phyloP scores from a whole-genome alignment of 305 asterid genomes.

The Petunia hybrid region DNA sequence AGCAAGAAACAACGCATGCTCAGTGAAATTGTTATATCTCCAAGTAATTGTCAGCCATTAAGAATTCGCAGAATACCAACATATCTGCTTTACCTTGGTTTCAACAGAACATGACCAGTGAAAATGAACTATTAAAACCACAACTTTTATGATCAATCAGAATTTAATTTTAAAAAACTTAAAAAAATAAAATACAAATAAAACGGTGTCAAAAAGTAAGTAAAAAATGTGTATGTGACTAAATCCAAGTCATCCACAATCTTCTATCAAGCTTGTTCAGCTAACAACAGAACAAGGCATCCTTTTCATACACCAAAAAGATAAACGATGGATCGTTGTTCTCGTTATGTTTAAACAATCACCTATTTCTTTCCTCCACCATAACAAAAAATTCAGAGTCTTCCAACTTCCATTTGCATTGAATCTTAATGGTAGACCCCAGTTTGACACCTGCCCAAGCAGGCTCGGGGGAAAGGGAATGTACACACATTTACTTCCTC shows the following conservation, averaged over 20 bases:
- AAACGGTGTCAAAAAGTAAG: background rate
- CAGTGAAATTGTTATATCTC: background rate
- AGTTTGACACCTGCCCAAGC: background rate
- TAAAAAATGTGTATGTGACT: background rate
- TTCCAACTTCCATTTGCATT: constrained; percentile 5
- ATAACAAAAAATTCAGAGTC: background rate
- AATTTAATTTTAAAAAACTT: background rate
- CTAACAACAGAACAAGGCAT: background rate
- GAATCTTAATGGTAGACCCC: background rate
- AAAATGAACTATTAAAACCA: too few species aligned
- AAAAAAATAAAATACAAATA: background rate
- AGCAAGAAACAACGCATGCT: background rate
- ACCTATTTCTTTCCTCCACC: background rate
- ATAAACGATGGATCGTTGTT: background rate
- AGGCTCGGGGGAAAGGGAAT: background rate
- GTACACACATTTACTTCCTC: constrained; percentile 8
- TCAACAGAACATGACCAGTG: too few species aligned
- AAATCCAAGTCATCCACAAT: background rate
- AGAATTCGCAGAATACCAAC: too few species aligned
- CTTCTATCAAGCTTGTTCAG: background rate
- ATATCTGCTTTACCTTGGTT: too few species aligned
- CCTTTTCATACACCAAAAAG: background rate
- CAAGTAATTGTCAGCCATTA: too few species aligned
- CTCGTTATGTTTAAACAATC: background rate
- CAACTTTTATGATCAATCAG: too few species aligned